Evolutionary conservation across 768 basidiomycete genomes (phyloP), one percentile per base, ranked within the genome.

Genomic region (Ramaria sp.): DNA sequence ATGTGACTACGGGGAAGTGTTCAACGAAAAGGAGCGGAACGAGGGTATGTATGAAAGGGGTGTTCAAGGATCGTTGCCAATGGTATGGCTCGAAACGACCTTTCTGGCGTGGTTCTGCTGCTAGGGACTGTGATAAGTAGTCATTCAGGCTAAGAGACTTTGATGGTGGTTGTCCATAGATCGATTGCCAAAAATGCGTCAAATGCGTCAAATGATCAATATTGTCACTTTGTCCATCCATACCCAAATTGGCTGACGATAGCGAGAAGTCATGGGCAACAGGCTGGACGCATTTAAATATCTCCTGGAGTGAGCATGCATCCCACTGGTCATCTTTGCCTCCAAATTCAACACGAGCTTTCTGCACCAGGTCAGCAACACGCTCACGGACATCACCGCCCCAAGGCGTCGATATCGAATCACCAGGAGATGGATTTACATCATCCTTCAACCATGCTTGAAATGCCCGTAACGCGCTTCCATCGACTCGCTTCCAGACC

Each of bases 71-170:
- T 64, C 24, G 65, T 61, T 12, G 71, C 57, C 42, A 90, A 67
- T 83, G 88, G 59, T 82, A 78, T 0, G 86, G 85, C 58, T 88
- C 85, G 54, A 86, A 89, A 1, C 83, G 67, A 7, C 85, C 84
- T 63, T 76, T 81, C n/a, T 81, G 73, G 20, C 82, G 76, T 6
- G 86, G 80, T 61, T 91, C 88, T 15, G 83, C 79, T 37, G 84
- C 79, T 32, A 88, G 65, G 1, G 88, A 90, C 18, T 88, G 71
- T 0, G 83, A 79, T 78, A 83, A 84, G 61, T 88, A 89, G 57
- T 86, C 84, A 24, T 86, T 86, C 57, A 85, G 69, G 7, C 84
- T 88, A 58, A 12, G 37, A 39, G 39, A 32, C 39, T 34, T 48
- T 18, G 64, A 52, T 71, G 68, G 49, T 62, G 58, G 66, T 67